Percentiles rank a stretch among this genome's conserved stretches.
These are phyloP conservation scores for Lodderomyces parapsilosis DNA, from an alignment of 1,139 yeast species.

Conservation along the genomic window DNA sequence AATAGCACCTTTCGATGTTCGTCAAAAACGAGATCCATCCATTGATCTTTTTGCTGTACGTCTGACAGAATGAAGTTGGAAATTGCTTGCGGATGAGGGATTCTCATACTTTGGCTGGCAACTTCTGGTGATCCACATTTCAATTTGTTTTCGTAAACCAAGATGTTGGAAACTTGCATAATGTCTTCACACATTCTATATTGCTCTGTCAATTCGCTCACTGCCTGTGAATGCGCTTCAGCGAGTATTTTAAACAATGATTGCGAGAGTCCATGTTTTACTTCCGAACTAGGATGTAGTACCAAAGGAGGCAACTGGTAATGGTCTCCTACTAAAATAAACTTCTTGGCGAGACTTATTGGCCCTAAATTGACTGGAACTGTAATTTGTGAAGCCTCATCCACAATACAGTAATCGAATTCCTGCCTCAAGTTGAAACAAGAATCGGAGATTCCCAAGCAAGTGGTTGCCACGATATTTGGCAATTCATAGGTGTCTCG, in stretches of 20 bases:
- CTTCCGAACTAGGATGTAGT: conserved; percentile 54
- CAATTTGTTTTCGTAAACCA: conserved; percentile 73
- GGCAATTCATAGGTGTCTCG: conserved; percentile 50
- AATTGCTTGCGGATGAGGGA: conserved; percentile 40
- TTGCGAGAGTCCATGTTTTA: conserved; percentile 62
- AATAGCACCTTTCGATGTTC: conserved; percentile 60
- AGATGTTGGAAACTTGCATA: conserved; percentile 75
- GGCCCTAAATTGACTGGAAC: conserved; percentile 93
- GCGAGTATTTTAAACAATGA: conserved; percentile 76
- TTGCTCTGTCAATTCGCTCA: conserved; percentile 75
- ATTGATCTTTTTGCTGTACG: conserved; percentile 16
- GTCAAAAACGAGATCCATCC: conserved; percentile 34
- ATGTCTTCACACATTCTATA: conserved; percentile 92
- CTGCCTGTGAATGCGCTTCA: conserved; percentile 67
- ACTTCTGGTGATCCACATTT: conserved; percentile 72
- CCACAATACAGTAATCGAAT: conserved; percentile 92
- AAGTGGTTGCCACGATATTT: conserved; percentile 83
- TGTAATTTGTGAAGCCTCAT: conserved; percentile 95
- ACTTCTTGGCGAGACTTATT: conserved; percentile 68
- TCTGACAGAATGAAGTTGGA: conserved; percentile 7
- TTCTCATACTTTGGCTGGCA: conserved; percentile 51
- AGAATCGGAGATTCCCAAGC: conserved; percentile 73
- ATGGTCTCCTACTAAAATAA: conserved; percentile 93
- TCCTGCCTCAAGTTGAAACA: conserved; percentile 52
- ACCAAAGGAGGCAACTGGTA: conserved; percentile 88